Base-by-base conservation (phyloP, 2,329 filamentous ascomycete species). In the Xylaria sp. region DNA sequence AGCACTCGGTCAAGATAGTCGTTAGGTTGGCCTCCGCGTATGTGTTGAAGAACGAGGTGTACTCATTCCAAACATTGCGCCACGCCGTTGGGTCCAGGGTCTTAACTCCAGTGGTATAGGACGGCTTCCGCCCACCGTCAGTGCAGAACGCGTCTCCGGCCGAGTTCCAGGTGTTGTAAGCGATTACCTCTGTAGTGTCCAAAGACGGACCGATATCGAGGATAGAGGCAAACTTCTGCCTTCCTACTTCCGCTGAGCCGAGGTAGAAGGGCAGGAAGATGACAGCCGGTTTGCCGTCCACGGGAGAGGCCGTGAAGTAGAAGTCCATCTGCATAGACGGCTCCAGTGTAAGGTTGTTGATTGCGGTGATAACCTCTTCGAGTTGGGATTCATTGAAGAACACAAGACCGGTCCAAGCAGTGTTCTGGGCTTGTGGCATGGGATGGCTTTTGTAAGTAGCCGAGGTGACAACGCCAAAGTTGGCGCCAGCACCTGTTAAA, bases 401-500 rank as follows among this genome's bases (percentile, higher is more conserved):
- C 9, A 78, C 55, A 5, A 67, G 61, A 12, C 72, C 73, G 30
- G 73, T 65, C 76, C 75, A 77, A 8, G 76, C 74, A 6, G 48
- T 72, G 12, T 74, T 73, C 30, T 74, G 42, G 27, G 61, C 61
- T 51, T 64, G 65, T 14, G 65, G 12, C 54, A 67, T 27, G 60
- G 77, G n/a, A 8, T 72, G 50, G 65, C 75, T 80, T 11, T 57
- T 65, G 36, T 65, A 69, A 39, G 62, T 65, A 8, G 57, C 79
- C 67, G 79, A 83, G 63, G 82, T 74, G 50, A 86, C 80, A 59
- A 86, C 81, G 50, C 85, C 84, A 69, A 86, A 82, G 70, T 86
- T 86, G 8, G 81, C 82, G 1, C 82, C 84, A 2, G 84, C 85
- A 17, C 85, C 85, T 75, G 78, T 82, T 0, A 86, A 73, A 19